These are phyloP conservation scores for Candida sanyaensis DNA, from an alignment of 1,139 yeast species.

Conservation along the genomic window DNA sequence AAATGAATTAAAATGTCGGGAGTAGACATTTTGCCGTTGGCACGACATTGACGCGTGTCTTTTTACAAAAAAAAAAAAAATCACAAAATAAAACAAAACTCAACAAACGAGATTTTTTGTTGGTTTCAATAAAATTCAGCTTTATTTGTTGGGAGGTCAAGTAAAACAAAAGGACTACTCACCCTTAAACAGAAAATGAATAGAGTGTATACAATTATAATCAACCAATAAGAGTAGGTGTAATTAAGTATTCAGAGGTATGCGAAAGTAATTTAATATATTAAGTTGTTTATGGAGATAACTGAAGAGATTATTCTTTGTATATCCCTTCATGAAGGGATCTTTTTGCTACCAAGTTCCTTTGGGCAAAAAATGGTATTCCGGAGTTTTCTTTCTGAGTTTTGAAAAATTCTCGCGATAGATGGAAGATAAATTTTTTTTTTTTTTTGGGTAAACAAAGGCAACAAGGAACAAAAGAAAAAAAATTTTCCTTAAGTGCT, in stretches of 20 bases:
- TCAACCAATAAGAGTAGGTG: too few relatives aligned
- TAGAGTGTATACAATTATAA: not conserved
- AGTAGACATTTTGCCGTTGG: too few relatives aligned
- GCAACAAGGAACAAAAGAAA: not conserved
- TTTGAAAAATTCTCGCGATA: not conserved
- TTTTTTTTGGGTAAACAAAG: not conserved
- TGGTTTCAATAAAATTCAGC: not conserved
- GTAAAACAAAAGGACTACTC: too few relatives aligned
- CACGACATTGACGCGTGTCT: not conserved
- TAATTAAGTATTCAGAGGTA: too few relatives aligned
- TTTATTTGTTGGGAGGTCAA: not conserved
- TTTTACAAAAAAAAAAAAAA: not conserved
- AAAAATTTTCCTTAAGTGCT: not conserved
- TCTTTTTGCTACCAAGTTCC: too few relatives aligned
- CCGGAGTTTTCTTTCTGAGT: not conserved
- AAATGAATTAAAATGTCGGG: not conserved
- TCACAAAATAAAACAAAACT: not conserved
- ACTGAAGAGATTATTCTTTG: too few relatives aligned
- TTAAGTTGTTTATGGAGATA: too few relatives aligned
- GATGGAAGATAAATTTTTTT: not conserved
- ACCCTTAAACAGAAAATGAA: not conserved
- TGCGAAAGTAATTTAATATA: too few relatives aligned
- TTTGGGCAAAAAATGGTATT: not conserved
- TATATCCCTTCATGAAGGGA: too few relatives aligned
- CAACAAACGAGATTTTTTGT: slow-evolving; percentile 1